Base-by-base conservation (phyloP, 192 early-diverging fungal genomes). In the Umbelopsis isabellina region DNA sequence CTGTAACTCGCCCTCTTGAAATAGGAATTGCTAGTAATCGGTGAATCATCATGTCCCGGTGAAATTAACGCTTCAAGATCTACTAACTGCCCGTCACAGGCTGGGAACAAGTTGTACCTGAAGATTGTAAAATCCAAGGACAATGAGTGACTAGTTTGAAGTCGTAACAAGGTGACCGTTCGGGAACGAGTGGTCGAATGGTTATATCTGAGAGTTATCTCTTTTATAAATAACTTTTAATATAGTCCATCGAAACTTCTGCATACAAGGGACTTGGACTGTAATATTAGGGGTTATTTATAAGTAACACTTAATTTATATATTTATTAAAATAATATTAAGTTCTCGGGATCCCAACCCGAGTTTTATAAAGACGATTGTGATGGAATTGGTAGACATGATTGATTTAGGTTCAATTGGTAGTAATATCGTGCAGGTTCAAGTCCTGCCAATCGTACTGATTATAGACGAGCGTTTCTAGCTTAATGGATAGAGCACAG, bases 11-110 rank as follows among this genome's bases (percentile, higher is more conserved):
- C 74, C 73, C 76, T 77, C 79, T 71, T 82, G 68, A 82, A 82
- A 74, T 73, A 65, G 80, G 80, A 82, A 82, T 82, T 82, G 80
- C 77, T 79, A 82, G 80, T 82, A 82, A 82, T 82, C 80, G 27
- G 80, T 79, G 76, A 75, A 82, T 82, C 66, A 82, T 65, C 68
- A 82, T 78, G 80, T 75, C 75, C 74, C 80, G 80, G 80, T 82
- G 80, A 82, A 82, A 75, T 44, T 30, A 67, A 65, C 66, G 66
- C 75, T 82, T 71, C 72, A 79, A 65, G 74, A 75, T 79, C 74
- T 82, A 82, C 80, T 82, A 82, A 82, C 76, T 67, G 80, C 80
- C 80, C 76, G 80, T 82, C 80, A 82, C 75, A 75, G 77, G 73
- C 77, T 71, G 80, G 79, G 66, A 82, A 76, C 78, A 66, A 82